Conservation (phyloP, 345 rosid genomes). For the Clausena lansium region DNA sequence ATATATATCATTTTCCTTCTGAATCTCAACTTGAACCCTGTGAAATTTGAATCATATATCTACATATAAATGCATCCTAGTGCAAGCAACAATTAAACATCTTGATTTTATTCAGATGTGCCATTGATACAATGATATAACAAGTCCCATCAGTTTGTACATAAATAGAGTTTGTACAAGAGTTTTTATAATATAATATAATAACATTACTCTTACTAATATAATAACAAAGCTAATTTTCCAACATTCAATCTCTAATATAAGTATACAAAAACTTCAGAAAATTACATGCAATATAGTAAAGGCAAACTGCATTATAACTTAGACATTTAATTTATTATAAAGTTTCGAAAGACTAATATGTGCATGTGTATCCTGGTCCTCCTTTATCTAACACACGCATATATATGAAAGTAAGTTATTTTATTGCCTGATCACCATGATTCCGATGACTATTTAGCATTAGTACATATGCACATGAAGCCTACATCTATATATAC, state of each 20-base stretch:
- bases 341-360: not conserved
- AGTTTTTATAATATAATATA: too few relatives aligned
- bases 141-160: too few relatives aligned
- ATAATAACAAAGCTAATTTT: too few relatives aligned
- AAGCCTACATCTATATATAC: too few relatives aligned
- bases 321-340: not conserved
- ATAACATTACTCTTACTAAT: too few relatives aligned
- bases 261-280: too few relatives aligned
- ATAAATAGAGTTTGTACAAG: too few relatives aligned
- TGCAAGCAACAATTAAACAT: not conserved
- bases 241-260: not conserved
- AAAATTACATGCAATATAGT: too few relatives aligned
- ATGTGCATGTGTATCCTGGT: not conserved
- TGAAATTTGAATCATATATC: not conserved
- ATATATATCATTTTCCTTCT: not conserved
- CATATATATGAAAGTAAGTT: too few relatives aligned
- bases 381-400: not conserved
- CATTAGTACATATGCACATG: not conserved
- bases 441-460: not conserved
- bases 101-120: too few relatives aligned
- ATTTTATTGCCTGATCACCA: too few relatives aligned
- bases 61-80: not conserved
- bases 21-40: not conserved
- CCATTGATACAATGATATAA: too few relatives aligned
- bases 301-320: not conserved